phyloP scores from a whole-genome alignment of 257 asterid genomes.

The Solanum rostratum region DNA sequence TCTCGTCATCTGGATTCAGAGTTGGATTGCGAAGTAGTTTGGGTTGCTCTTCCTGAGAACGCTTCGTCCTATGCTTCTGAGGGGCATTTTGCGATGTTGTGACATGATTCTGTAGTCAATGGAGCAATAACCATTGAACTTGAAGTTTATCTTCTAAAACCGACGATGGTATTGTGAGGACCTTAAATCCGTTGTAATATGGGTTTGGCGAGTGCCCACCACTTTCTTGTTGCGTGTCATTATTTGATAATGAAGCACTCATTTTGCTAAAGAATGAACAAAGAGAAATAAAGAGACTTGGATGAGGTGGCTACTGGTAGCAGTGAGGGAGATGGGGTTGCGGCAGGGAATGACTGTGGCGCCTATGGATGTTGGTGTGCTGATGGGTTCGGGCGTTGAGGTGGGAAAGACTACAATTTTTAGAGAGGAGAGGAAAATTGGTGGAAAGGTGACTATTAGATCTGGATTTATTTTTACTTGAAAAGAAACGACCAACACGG shows the following conservation, averaged over 20 bases:
- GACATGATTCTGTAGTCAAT: not conserved
- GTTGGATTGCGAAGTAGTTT: not conserved
- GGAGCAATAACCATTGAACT: not conserved
- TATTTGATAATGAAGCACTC: not conserved
- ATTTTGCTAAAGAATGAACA: not conserved
- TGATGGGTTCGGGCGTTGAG: not conserved
- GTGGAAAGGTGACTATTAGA: not conserved
- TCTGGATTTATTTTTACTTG: not conserved
- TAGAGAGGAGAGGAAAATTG: not conserved
- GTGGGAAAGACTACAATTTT: not conserved
- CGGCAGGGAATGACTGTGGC: not conserved
- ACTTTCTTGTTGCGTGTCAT: not conserved
- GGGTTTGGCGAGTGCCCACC: not conserved
- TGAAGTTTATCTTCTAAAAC: not conserved
- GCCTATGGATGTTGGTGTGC: not conserved
- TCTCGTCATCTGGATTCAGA: not conserved
- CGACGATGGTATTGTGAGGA: not conserved
- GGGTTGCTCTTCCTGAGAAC: not conserved
- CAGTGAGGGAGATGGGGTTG: not conserved
- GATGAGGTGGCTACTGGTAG: not conserved
- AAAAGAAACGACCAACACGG: no score
- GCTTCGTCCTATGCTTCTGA: not conserved
- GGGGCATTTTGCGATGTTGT: not conserved
- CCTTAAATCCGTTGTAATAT: not conserved
- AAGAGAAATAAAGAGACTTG: not conserved